Conservation (phyloP, 129 eudicot genomes). For the Flaveria linearis region DNA sequence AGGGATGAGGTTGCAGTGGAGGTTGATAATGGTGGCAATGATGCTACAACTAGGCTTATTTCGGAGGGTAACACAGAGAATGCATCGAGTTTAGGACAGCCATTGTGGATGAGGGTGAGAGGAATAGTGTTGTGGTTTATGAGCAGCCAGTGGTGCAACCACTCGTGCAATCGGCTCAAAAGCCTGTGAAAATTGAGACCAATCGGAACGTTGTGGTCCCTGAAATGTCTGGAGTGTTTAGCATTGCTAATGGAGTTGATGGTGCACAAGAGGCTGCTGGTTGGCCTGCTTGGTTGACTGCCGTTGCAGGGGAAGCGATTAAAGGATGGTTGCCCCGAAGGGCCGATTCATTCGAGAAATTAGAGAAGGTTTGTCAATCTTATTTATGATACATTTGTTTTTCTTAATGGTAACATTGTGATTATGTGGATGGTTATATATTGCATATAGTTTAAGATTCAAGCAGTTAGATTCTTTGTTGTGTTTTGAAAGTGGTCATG, state of each 20-base stretch:
- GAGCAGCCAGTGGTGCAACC: conserved; percentile 46
- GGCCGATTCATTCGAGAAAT: conserved; percentile 79
- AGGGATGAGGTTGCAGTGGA: conserved; percentile 60
- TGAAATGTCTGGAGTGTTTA: conserved; percentile 50
- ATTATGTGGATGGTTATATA: background rate
- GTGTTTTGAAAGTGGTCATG: background rate
- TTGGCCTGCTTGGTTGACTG: conserved; percentile 85
- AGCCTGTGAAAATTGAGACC: conserved; percentile 26
- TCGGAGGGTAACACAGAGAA: conserved; percentile 48
- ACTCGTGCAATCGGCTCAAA: conserved; percentile 33
- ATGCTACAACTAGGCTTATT: conserved; percentile 66
- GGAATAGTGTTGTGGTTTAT: conserved; percentile 41
- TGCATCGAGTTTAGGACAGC: conserved; percentile 44
- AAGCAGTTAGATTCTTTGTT: background rate
- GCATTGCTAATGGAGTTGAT: conserved; percentile 59
- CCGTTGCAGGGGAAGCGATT: conserved; percentile 92
- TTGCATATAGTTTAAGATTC: background rate
- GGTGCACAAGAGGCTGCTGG: conserved; percentile 75
- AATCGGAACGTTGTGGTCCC: conserved; percentile 36
- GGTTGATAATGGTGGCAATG: conserved; percentile 65
- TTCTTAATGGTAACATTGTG: background rate
- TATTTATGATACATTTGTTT: conserved; percentile 2
- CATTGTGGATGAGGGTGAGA: conserved; percentile 51
- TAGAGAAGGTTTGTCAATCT: conserved; percentile 61
- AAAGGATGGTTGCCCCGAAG: conserved; percentile 81